Base-by-base conservation (phyloP, 1,284 basidiomycete species). In the Leccinum insolens region DNA sequence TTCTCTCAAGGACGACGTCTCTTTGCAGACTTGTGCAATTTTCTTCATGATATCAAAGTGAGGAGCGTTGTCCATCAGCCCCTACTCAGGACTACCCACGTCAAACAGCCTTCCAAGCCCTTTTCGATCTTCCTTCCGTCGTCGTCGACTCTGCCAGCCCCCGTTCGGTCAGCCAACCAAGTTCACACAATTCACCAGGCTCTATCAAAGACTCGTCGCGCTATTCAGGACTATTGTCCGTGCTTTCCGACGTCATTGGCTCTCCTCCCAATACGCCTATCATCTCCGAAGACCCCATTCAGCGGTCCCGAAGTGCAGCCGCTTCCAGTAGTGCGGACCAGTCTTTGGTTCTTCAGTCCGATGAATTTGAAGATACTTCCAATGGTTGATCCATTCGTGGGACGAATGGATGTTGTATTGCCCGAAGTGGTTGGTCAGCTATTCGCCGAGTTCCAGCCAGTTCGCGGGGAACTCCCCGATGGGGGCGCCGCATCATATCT, bases 11-110 rank as follows among this genome's bases (percentile, higher is more conserved):
- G 92, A 67, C 86, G 85, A 67, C 93, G 92, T 78, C 81, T 93
- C 66, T 94, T 94, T 78, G 83, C 87, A 65, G 87, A 89, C 71
- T 87, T 88, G 44, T 93, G 91, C 82, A 93, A 92, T 78, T 94
- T 94, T 76, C 80, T 92, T 71, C 92, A 94, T 73, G 84, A 85
- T 66, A 82, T 84, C 65, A 83, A 84, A 73, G 77, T 81, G 61
- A 81, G 77, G 70, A 77, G 70, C 62, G 62, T 63, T 61, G 62
- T 67, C 11, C 60, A 62, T 22, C 70, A 74, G 57, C 66, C 71
- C 7, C 52, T 70, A 66, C 71, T 68, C 69, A 70, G 52, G 64
- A 67, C 64, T 66, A 72, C 69, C 68, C 69, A 39, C 11, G 64
- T 62, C 22, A 60, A 62, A 41, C 68, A 60, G 25, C 60, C 64